phyloP scores from a whole-genome alignment of 306 rosid species.

The Dryas octopetala region DNA sequence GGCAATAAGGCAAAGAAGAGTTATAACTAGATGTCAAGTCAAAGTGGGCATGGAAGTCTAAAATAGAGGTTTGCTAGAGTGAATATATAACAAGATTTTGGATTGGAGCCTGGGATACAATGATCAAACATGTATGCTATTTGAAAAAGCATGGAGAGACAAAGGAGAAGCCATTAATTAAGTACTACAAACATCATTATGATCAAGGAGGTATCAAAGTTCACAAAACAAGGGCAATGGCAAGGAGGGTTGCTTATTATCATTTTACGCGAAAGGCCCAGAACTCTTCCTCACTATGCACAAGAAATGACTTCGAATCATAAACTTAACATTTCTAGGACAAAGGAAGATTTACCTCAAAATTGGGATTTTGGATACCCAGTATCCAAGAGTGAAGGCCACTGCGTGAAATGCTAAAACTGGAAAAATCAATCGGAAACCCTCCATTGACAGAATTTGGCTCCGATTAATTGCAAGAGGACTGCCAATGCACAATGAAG shows the following conservation, averaged over 20 bases:
- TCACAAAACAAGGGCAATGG: neutral
- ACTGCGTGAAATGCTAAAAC: constrained; percentile 66
- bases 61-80: neutral
- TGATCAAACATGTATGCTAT: neutral
- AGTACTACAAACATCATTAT: neutral
- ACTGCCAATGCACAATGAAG: constrained; percentile 95
- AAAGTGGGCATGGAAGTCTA: neutral
- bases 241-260: neutral
- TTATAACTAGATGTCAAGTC: neutral
- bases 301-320: neutral
- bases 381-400: constrained; percentile 81
- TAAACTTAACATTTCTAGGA: constrained; percentile 6
- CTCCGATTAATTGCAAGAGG: constrained; percentile 83
- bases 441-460: constrained; percentile 74
- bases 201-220: constrained; percentile 1
- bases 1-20: neutral
- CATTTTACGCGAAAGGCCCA: neutral
- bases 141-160: neutral
- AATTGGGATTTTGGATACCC: constrained; percentile 70
- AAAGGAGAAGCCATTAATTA: neutral
- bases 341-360: constrained; percentile 58
- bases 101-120: neutral
- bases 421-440: constrained; percentile 75
- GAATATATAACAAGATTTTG: neutral
- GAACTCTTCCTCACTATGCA: neutral